Evolutionary conservation across 495 filamentous ascomycete genomes (phyloP).

Genomic region (Aspergillus heteromorphus): DNA sequence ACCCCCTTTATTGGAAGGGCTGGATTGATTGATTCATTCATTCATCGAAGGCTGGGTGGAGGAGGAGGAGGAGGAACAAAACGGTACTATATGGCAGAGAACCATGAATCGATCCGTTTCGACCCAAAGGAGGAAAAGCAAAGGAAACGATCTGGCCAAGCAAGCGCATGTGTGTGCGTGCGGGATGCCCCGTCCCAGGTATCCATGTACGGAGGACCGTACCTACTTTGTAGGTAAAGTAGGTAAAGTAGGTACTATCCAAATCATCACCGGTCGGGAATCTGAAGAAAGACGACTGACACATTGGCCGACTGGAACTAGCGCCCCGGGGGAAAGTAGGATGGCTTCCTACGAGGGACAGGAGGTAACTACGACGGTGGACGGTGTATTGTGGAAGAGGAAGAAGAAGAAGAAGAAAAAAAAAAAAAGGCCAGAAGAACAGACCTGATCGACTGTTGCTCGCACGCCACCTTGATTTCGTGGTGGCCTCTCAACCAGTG

Average conservation of each 20-base stretch:
- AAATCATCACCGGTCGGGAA: background rate
- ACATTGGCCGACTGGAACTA: background rate
- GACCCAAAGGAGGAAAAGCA: background rate
- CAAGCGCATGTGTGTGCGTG: background rate
- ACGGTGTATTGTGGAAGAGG: no score
- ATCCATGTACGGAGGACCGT: background rate
- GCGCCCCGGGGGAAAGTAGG: background rate
- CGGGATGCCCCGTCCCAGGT: background rate
- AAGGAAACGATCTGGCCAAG: background rate
- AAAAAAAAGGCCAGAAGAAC: no score
- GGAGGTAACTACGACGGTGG: background rate
- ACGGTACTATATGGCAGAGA: background rate
- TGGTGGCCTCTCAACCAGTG: conserved; percentile 37
- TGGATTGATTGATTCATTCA: background rate
- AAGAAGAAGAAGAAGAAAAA: no score
- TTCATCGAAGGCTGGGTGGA: no score
- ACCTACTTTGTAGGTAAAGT: background rate
- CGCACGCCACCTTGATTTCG: conserved; percentile 30
- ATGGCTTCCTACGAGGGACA: background rate
- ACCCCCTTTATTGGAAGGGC: background rate
- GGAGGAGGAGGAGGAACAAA: background rate
- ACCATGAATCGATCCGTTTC: background rate
- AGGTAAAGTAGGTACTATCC: background rate
- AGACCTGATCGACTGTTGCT: conserved; percentile 13
- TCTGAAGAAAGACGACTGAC: background rate